Evolutionary conservation across 1,284 basidiomycete genomes (phyloP), one percentile per base, ranked within the genome.

Genomic region (Coniophora puteana): DNA sequence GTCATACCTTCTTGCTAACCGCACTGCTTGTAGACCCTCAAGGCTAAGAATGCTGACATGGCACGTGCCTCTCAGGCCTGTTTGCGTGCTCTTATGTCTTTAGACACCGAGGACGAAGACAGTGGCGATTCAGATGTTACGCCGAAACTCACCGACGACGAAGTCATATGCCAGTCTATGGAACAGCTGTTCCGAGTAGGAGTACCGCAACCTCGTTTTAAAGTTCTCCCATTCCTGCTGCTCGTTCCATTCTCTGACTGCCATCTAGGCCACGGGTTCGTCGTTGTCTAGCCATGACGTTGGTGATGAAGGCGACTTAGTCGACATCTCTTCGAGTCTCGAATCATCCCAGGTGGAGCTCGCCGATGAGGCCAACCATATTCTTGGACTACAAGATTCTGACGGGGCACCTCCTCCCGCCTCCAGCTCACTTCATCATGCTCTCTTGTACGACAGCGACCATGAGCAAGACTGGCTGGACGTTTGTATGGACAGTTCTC

Each of bases 191-290:
- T 74, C 51, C 68, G 68, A 43, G 45, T 50, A 27, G 62, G 67
- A 4, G 55, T 74, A 45, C 68, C 65, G 31, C 67, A 66, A 5
- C 61, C 63, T 6, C 67, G 58, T 27, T 78, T 80, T 58, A 80
- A 77, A 70, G 81, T 78, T 46, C 43, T 40, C 53, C 38, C 28
- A 31, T 20, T 45, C 17, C 30, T 10, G 11, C 17, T 5, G 22
- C 13, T 11, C 8, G 8, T 8, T 18, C 22, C 8, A 8, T 32
- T 23, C 17, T 37, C 37, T 47, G 23, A 41, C 28, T 18, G 24
- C 58, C 55, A 48, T 48, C 21, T 33, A 35, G 25, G 32, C 36
- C 38, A 40, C 48, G 5, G 29, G 45, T 32, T 41, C 46, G 28
- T 14, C 36, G 5, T 29, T 38, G 21, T 18, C 45, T 35, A 31